A percentile compares a stretch with the other conserved stretches of the same genome.
phyloP scores from a whole-genome alignment of 2,329 filamentous ascomycete species.

The Fulvia fulva region DNA sequence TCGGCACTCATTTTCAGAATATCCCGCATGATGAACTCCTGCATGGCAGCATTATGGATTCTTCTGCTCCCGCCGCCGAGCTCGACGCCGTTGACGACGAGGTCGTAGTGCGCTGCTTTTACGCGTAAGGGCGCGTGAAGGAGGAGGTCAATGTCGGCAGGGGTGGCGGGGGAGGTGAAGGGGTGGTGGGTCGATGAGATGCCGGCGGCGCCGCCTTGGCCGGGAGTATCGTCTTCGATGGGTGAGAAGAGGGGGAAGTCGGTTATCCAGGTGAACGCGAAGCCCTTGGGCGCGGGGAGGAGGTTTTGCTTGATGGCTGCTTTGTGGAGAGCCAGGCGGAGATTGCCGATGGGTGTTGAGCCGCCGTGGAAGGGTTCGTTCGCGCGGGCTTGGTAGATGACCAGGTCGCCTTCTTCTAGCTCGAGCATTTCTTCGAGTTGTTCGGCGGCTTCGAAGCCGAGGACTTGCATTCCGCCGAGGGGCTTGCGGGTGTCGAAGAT shows the following conservation, averaged over 20 bases:
- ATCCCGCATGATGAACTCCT: constrained; percentile 79
- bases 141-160: constrained; percentile 70
- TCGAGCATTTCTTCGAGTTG: constrained; percentile 51
- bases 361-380: constrained; percentile 64
- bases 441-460: constrained; percentile 69
- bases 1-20: constrained; percentile 72
- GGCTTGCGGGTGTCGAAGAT: constrained; percentile 71
- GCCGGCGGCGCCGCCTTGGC: constrained; percentile 76
- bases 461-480: constrained; percentile 68
- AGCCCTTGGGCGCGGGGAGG: constrained; percentile 50
- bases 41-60: constrained; percentile 79
- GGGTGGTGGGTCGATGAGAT: constrained; percentile 90
- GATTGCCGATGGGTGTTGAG: constrained; percentile 66
- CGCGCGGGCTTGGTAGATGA: constrained; percentile 75
- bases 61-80: constrained; percentile 88
- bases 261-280: constrained; percentile 76
- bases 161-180: constrained; percentile 79
- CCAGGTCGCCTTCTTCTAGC: constrained; percentile 68
- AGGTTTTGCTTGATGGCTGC: constrained; percentile 61
- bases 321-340: constrained; percentile 68
- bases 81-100: constrained; percentile 93
- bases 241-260: constrained; percentile 92
- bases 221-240: constrained; percentile 59
- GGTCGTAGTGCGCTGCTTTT: constrained; percentile 86
- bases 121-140: constrained; percentile 66